Evolutionary conservation across 495 filamentous ascomycete genomes (phyloP).

Genomic region (Xylaria venustula): DNA sequence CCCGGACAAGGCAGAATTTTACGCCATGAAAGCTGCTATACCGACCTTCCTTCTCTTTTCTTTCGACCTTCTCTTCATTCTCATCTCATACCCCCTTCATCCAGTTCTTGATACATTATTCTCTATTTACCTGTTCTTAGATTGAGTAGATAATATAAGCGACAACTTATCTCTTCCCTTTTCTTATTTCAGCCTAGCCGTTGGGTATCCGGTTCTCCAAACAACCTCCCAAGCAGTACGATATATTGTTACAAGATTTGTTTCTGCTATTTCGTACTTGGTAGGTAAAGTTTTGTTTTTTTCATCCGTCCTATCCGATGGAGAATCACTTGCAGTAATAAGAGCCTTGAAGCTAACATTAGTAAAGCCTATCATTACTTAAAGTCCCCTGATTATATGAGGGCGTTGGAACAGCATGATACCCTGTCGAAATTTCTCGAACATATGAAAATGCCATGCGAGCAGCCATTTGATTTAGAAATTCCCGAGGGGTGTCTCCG

Average conservation of each 20-base stretch:
- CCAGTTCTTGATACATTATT: not conserved
- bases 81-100: constrained; percentile 18
- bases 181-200: not conserved
- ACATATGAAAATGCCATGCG: not conserved
- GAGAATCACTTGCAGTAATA: not conserved
- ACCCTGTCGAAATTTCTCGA: not conserved
- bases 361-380: not conserved
- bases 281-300: not conserved
- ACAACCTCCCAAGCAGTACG: not conserved
- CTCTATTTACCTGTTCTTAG: not conserved
- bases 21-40: not conserved
- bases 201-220: not conserved
- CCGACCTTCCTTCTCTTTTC: no score
- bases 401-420: not conserved
- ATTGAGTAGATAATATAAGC: not conserved
- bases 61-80: constrained; percentile 5
- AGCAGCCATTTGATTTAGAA: not conserved
- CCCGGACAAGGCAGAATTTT: not conserved
- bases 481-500: not conserved
- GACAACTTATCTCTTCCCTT: not conserved
- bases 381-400: not conserved
- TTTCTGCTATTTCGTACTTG: not conserved
- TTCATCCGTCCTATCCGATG: not conserved
- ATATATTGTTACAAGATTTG: not conserved
- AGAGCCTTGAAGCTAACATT: not conserved